phyloP scores from a whole-genome alignment of 2,329 filamentous ascomycete genomes.

The Nigrograna mackinnonii region DNA sequence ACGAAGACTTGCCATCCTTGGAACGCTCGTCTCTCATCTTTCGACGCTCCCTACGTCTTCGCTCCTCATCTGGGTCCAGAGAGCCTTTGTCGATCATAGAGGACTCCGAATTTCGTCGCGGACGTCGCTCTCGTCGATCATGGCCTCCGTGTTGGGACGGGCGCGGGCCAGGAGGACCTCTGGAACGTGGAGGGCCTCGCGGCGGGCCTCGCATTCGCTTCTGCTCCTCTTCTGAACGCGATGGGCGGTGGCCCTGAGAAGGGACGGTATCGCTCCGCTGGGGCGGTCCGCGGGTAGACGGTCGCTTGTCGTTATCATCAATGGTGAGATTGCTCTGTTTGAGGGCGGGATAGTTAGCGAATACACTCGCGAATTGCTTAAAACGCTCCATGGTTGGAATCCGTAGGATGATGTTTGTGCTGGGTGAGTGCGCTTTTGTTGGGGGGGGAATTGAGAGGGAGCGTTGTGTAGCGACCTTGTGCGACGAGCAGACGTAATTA shows the following conservation, averaged over 20 bases:
- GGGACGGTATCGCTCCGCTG: conserved; percentile 46
- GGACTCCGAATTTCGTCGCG: conserved; percentile 78
- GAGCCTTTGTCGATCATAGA: conserved; percentile 69
- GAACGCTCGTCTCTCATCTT: conserved; percentile 54
- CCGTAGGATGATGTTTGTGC: neutral
- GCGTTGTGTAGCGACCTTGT: conserved; percentile 14
- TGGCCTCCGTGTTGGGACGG: conserved; percentile 36
- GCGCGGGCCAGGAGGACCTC: conserved; percentile 41
- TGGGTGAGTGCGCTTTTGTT: conserved; percentile 1
- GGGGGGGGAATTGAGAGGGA: conserved; percentile 2
- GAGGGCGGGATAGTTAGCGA: conserved; percentile 46
- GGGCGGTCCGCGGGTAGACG: conserved; percentile 6
- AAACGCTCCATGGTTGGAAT: conserved; percentile 42
- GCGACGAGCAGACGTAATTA: conserved; percentile 14
- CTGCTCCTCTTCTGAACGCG: conserved; percentile 67
- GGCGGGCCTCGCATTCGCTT: conserved; percentile 49
- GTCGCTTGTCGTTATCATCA: conserved; percentile 55
- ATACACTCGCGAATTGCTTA: conserved; percentile 39
- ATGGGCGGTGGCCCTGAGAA: conserved; percentile 60
- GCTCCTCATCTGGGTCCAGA: conserved; percentile 64
- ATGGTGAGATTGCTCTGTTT: conserved; percentile 69
- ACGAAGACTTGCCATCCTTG: conserved; percentile 43
- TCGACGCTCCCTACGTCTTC: conserved; percentile 53
- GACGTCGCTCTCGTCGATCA: conserved; percentile 53
- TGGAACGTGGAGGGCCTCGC: conserved; percentile 37